phyloP scores from a whole-genome alignment of 2,329 filamentous ascomycete genomes.

The Phoma sp. region DNA sequence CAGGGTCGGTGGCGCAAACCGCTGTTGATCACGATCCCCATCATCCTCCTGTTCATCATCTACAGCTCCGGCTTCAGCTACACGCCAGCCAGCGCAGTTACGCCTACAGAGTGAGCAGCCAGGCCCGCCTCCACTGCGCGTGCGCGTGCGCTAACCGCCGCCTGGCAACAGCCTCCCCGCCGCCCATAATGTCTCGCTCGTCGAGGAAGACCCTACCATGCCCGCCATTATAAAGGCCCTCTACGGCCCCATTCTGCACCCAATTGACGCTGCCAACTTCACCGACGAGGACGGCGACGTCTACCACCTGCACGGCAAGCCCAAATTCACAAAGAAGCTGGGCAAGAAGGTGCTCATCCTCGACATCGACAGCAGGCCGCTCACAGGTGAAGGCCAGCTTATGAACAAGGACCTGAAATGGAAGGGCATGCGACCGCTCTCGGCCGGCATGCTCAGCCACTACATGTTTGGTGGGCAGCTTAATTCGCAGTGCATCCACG shows the following conservation, averaged over 20 bases:
- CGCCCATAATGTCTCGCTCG: slow-evolving; percentile 35
- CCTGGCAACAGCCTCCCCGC: slow-evolving; percentile 28
- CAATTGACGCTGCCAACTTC: slow-evolving; percentile 45
- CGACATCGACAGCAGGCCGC: slow-evolving; percentile 48
- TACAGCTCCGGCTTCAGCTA: slow-evolving; percentile 37
- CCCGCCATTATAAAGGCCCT: slow-evolving; percentile 47
- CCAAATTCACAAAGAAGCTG: slow-evolving; percentile 43
- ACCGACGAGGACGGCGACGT: slow-evolving; percentile 47
- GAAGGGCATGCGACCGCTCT: slow-evolving; percentile 46
- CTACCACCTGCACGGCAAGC: slow-evolving; percentile 39
- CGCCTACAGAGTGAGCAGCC: slow-evolving; percentile 29
- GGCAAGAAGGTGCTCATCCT: slow-evolving; percentile 48
- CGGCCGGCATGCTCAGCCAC: slow-evolving; percentile 49
- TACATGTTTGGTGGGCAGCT: slow-evolving; percentile 45
- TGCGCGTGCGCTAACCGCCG: slow-evolving; percentile 7
- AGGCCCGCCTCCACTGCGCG: not conserved
- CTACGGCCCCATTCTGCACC: slow-evolving; percentile 45
- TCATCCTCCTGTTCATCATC: slow-evolving; percentile 39
- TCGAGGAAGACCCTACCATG: slow-evolving; percentile 42
- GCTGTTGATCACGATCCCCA: slow-evolving; percentile 41
- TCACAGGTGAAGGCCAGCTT: slow-evolving; percentile 43
- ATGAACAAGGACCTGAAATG: slow-evolving; percentile 47
- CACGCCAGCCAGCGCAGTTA: slow-evolving; percentile 26
- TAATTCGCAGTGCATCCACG: not conserved
- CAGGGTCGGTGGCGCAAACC: slow-evolving; percentile 46